Conservation (phyloP, 495 filamentous ascomycete genomes). For the Aspergillus hancockii region DNA sequence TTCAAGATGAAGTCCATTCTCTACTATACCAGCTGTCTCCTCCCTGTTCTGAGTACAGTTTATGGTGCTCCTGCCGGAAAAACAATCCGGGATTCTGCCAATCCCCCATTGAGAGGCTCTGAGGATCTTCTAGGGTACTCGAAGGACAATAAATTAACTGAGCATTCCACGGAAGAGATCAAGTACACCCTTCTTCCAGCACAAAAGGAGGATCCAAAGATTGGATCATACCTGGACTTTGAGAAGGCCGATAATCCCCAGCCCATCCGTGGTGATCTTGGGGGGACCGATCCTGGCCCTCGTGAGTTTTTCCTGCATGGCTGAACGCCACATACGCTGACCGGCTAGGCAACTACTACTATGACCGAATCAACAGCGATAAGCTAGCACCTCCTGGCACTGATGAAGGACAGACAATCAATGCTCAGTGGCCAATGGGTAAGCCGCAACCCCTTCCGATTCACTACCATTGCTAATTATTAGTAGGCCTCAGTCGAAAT, state of each 20-base stretch:
- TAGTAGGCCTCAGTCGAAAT: slow-evolving; percentile 56
- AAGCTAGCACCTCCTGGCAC: slow-evolving; percentile 66
- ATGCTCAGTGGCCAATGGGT: slow-evolving; percentile 73
- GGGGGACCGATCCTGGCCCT: slow-evolving; percentile 63
- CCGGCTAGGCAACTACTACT: slow-evolving; percentile 51
- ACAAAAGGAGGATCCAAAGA: slow-evolving; percentile 56
- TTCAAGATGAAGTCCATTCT: neutral
- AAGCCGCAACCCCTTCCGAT: slow-evolving; percentile 6
- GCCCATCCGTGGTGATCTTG: slow-evolving; percentile 62
- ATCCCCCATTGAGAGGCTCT: slow-evolving; percentile 36
- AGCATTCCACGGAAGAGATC: slow-evolving; percentile 34
- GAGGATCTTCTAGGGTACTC: slow-evolving; percentile 40
- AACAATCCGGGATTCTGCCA: slow-evolving; percentile 11
- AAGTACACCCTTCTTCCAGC: slow-evolving; percentile 49
- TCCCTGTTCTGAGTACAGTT: slow-evolving; percentile 9
- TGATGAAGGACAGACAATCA: slow-evolving; percentile 61
- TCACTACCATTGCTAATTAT: slow-evolving; percentile 9
- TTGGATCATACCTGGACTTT: slow-evolving; percentile 66
- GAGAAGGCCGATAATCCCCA: slow-evolving; percentile 62
- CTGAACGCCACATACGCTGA: neutral
- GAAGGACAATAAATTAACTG: slow-evolving; percentile 29
- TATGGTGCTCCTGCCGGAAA: slow-evolving; percentile 21
- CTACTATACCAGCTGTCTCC: neutral
- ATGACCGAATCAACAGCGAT: slow-evolving; percentile 67
- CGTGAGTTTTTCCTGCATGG: slow-evolving; percentile 33